Base-by-base conservation (phyloP, 805 yeast species). In the baker's yeast (Saccharomyces cerevisiae) region DNA sequence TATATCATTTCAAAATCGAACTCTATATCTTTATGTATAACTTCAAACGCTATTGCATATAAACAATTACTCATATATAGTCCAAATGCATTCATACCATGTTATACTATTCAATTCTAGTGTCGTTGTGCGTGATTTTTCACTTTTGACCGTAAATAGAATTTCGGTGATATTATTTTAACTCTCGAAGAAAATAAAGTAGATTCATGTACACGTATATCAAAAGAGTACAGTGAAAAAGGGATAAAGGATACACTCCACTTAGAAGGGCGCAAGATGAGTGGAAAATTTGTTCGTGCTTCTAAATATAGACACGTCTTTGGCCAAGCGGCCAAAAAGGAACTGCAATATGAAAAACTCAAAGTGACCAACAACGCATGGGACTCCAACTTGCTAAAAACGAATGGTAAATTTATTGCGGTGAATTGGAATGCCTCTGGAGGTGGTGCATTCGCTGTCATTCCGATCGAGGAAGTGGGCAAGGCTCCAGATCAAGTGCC, bases 391-490 rank as follows among this genome's bases (percentile, higher is more conserved):
- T 77, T 94, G 59, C 79, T 94, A 60, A 83, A 89, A 71, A 81
- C 87, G 59, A 94, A 94, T 69, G 92, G 97, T 41, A 85, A 86
- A 69, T 94, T 81, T 65, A 71, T 94, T 46, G 79, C 96, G 0
- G 85, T 90, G 59, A 90, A 89, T 69, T 90, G 97, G 96, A 89
- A 88, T 55, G 78, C 97, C 31, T 85, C 96, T 10, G 98, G 98
- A 46, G 98, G 98, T 58, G 99, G 99, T 52, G 95, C 98, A 0
- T 91, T 94, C 75, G 97, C 96, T 0, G 87, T 95, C 11, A 83
- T 94, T 56, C 99, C 99, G 1, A 74, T 89, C 27, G 68, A 70
- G 8, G 97, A 92, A 70, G 84, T 82, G 21, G 98, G 99, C 9
- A 94, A 91, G 68, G 84, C 91, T 6, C 97, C 97, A 3, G 99